A percentile compares a stretch with the other conserved stretches of the same genome.
Evolutionary conservation across 2,329 filamentous ascomycete genomes (phyloP).

Genomic region (Cadophora sp.): DNA sequence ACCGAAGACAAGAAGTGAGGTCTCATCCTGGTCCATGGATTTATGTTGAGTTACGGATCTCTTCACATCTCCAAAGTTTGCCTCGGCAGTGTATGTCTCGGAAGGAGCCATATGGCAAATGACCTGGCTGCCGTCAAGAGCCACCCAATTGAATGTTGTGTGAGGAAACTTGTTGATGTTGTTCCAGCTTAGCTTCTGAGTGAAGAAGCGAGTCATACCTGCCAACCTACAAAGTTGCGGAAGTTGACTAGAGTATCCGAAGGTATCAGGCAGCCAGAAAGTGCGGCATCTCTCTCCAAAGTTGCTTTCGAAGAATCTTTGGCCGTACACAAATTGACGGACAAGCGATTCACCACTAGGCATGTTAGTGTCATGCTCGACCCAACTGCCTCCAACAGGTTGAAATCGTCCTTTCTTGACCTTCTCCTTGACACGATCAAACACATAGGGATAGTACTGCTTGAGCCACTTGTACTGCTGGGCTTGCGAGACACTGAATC

Average conservation of each 20-base stretch:
- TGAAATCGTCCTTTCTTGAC: constrained; percentile 91
- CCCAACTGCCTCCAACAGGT: constrained; percentile 96
- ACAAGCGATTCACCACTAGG: constrained; percentile 94
- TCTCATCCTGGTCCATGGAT: constrained; percentile 90
- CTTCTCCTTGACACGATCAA: constrained; percentile 89
- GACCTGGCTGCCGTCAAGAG: constrained; percentile 93
- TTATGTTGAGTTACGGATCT: constrained; percentile 93
- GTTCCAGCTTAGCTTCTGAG: constrained; percentile 99
- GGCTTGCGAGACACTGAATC: constrained; percentile 91
- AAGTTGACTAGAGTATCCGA: constrained; percentile 94
- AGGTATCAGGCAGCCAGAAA: constrained; percentile 98
- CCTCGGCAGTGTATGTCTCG: constrained; percentile 94
- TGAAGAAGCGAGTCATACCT: constrained; percentile 97
- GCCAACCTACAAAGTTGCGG: constrained; percentile 92
- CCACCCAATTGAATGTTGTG: constrained; percentile 98
- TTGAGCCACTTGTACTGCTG: constrained; percentile 99
- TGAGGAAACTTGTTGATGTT: constrained; percentile 99
- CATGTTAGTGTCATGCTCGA: constrained; percentile 98
- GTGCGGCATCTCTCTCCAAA: constrained; percentile 90
- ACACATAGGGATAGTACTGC: constrained; percentile 84
- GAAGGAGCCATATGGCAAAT: constrained; percentile 97
- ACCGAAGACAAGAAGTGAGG: constrained; percentile 90
- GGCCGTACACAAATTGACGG: constrained; percentile 93
- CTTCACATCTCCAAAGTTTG: constrained; percentile 92
- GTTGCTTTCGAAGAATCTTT: constrained; percentile 91